Conservation (phyloP, 164 flowering plant species). For the Nelumbo lutea region DNA sequence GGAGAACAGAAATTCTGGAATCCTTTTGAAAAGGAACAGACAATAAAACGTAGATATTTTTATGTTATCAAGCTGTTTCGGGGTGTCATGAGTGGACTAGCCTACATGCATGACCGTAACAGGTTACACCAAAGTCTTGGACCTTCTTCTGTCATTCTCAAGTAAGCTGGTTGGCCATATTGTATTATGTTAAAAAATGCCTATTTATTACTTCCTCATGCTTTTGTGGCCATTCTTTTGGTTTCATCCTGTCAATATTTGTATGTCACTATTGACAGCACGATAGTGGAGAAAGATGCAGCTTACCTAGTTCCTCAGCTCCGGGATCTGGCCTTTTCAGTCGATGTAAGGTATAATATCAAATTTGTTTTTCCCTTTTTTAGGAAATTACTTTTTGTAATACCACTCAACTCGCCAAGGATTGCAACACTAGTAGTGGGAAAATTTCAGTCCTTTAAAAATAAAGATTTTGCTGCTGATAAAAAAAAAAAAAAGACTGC, state of each 20-base stretch:
- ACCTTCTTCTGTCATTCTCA: constrained; percentile 87
- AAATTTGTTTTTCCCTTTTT: not conserved
- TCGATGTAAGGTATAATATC: constrained; percentile 63
- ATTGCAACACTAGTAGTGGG: not conserved
- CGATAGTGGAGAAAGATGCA: constrained; percentile 69
- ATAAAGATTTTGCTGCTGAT: too few relatives aligned
- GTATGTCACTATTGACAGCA: constrained; percentile 39
- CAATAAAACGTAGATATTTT: constrained; percentile 45
- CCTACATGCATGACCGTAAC: constrained; percentile 79
- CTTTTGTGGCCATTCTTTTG: not conserved
- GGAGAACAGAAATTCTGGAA: constrained; percentile 55
- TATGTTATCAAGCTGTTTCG: constrained; percentile 65
- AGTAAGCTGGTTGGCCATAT: constrained; percentile 38
- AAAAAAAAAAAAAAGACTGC: too few relatives aligned
- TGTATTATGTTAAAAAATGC: constrained; percentile 1
- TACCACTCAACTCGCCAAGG: not conserved
- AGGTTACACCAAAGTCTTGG: constrained; percentile 97
- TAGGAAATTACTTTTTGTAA: not conserved
- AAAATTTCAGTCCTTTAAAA: not conserved
- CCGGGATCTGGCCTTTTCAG: constrained; percentile 93
- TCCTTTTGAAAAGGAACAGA: constrained; percentile 49
- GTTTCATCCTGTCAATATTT: not conserved
- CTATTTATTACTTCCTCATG: not conserved
- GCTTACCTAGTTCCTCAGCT: constrained; percentile 68
- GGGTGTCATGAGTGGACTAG: constrained; percentile 69